Evolutionary conservation across 73 alveolate genomes (phyloP), one percentile per base, ranked within the genome.

Genomic region (Paramecium bursaria): DNA sequence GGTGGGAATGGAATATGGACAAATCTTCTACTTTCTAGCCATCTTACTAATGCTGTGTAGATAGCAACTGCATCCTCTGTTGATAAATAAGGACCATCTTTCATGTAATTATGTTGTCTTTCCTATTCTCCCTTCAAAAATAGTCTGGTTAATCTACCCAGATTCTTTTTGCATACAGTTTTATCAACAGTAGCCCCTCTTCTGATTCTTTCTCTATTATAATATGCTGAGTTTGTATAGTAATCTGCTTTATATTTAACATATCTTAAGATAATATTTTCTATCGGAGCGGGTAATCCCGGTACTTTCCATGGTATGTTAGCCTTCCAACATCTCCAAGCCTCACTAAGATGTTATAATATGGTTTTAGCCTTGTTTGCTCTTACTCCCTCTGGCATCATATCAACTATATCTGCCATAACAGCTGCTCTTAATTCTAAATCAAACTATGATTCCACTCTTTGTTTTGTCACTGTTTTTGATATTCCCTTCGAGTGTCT

Each of bases 311-410:
- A 98, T 0, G 99, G 99, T 46, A 98, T 98, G 90, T 98, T 98
- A 10, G 99, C 99, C 91, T 98, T 98, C 99, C 99, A 98, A 85
- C 99, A 98, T 77, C 99, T 90, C 99, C 99, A 98, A 49, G 99
- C 99, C 74, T 98, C 99, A 73, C 98, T 90, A 74, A 98, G 90
- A 90, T 98, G 99, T 90, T 98, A 97, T 90, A 98, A 77, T 67
- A 98, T 98, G 39, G 99, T 98, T 74, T 98, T 92, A 4, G 99
- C 95, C 87, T 98, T 98, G 90, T 98, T 98, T 7, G 99, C 99
- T 77, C 97, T 96, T 33, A 98, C 98, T 47, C 99, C 99, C 88
- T 98, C 99, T 7, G 99, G 99, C 99, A 98, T 98, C 99, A 98
- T 98, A 91, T 98, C 99, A 39, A 91, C 91, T 52, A 98, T 98